phyloP scores from a whole-genome alignment of 495 filamentous ascomycete genomes.

The Thozetella sp. region DNA sequence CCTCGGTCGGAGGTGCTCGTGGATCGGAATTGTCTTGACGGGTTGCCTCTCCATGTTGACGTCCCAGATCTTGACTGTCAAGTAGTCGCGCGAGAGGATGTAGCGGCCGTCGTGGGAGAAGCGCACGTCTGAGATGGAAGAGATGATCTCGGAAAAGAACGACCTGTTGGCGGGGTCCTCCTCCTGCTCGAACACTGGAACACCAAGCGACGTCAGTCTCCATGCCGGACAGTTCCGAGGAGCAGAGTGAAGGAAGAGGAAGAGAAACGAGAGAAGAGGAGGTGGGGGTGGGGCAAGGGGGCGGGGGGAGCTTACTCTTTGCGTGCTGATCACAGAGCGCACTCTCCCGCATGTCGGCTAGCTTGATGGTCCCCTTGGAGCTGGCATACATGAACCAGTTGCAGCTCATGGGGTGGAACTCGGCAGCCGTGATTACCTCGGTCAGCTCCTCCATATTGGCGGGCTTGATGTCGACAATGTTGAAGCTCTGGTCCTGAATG shows the following conservation, averaged over 20 bases:
- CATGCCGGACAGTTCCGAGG: too few relatives aligned
- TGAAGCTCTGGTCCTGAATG: conserved; percentile 99
- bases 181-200: conserved; percentile 94
- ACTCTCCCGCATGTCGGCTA: conserved; percentile 96
- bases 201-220: conserved; percentile 1
- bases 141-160: conserved; percentile 99
- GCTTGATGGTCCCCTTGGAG: conserved; percentile 98
- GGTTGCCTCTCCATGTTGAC: conserved; percentile 98
- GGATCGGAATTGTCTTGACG: conserved; percentile 97
- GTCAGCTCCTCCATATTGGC: conserved; percentile 99
- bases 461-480: conserved; percentile 99
- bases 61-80: conserved; percentile 99
- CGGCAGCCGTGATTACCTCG: conserved; percentile 96
- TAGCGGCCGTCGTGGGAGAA: conserved; percentile 96
- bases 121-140: conserved; percentile 96
- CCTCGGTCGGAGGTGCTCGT: conserved; percentile 92
- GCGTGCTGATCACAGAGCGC: conserved; percentile 94
- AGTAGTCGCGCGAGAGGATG: conserved; percentile 95
- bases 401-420: conserved; percentile 96
- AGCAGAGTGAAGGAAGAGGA: neutral
- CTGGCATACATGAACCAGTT: conserved; percentile 99
- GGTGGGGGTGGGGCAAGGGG: neutral
- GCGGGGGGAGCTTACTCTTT: conserved; percentile 69
- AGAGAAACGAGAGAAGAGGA: neutral
- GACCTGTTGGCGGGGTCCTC: conserved; percentile 98